Conservation (phyloP, 2,329 filamentous ascomycete genomes). For the Incumbomyces delicatus region DNA sequence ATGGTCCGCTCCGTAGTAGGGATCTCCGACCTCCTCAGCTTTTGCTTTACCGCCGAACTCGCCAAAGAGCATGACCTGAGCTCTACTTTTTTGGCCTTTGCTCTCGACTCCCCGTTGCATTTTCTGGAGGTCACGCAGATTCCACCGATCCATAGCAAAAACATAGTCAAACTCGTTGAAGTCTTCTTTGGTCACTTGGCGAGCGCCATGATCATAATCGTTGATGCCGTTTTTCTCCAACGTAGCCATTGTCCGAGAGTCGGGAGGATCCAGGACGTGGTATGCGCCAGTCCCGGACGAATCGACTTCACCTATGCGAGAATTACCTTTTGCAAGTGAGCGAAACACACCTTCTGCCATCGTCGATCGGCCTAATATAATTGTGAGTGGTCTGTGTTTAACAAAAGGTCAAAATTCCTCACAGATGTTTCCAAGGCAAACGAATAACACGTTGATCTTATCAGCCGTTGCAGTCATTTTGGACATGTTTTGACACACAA, state of each 20-base stretch:
- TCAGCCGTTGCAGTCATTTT: not conserved
- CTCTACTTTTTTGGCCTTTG: constrained; percentile 29
- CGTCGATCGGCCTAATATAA: constrained; percentile 55
- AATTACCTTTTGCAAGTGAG: constrained; percentile 43
- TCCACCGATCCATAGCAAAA: constrained; percentile 84
- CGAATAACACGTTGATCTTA: constrained; percentile 61
- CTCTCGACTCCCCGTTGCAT: constrained; percentile 29
- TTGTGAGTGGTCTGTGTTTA: constrained; percentile 6
- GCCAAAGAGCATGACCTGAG: constrained; percentile 69
- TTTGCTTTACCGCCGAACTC: constrained; percentile 55
- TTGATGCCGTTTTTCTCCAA: constrained; percentile 64
- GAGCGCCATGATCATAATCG: constrained; percentile 65
- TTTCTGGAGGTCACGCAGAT: constrained; percentile 53
- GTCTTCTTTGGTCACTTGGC: constrained; percentile 62
- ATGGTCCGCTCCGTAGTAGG: constrained; percentile 79
- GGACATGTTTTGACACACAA: not conserved
- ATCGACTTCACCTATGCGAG: constrained; percentile 61
- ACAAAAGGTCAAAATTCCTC: constrained; percentile 14
- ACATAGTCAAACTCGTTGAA: constrained; percentile 86
- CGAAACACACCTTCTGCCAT: constrained; percentile 96
- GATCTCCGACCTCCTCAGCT: constrained; percentile 69
- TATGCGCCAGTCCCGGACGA: constrained; percentile 87
- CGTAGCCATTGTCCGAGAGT: constrained; percentile 73
- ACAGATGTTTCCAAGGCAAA: constrained; percentile 96
- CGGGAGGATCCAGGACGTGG: constrained; percentile 66